phyloP scores from a whole-genome alignment of 176 grass and related monocot genomes.

The Carex myosuroides region DNA sequence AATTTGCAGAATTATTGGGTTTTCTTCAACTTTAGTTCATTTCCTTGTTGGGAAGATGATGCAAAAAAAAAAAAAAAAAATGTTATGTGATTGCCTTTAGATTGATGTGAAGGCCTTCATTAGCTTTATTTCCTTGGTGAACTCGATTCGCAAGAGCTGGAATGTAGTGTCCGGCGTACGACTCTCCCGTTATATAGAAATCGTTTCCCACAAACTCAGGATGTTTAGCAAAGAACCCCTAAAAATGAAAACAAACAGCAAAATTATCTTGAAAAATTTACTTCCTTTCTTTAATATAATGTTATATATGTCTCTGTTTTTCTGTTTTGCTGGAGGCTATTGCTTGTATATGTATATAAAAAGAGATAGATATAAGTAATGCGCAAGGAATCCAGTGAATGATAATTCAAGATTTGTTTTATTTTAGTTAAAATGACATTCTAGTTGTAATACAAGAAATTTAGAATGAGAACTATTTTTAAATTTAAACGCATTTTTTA shows the following conservation, averaged over 20 bases:
- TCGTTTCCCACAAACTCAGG: slow-evolving; percentile 65
- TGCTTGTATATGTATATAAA: not conserved
- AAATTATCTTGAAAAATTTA: not conserved
- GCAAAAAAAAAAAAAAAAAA: too few species aligned
- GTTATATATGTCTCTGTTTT: not conserved
- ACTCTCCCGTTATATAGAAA: slow-evolving; percentile 92
- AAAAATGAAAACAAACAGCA: slow-evolving; percentile 7
- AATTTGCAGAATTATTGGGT: not conserved
- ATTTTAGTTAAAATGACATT: not conserved
- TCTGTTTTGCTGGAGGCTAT: not conserved
- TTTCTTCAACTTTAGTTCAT: not conserved
- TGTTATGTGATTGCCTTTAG: slow-evolving; percentile 45
- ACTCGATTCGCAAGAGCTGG: slow-evolving; percentile 79
- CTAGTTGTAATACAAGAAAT: not conserved
- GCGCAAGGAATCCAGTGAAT: not conserved
- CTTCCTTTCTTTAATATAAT: not conserved
- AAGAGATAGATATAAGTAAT: not conserved
- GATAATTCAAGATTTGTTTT: too few species aligned
- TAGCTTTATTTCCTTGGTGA: slow-evolving; percentile 85
- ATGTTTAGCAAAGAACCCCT: slow-evolving; percentile 88
- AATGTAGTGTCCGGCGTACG: slow-evolving; percentile 97
- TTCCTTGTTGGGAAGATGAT: too few species aligned
- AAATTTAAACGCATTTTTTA: slow-evolving; percentile 2
- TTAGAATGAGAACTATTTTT: not conserved
- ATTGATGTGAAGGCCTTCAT: slow-evolving; percentile 86